Base-by-base conservation (phyloP, 495 filamentous ascomycete genomes). In the Astrocystis sublimbata region DNA sequence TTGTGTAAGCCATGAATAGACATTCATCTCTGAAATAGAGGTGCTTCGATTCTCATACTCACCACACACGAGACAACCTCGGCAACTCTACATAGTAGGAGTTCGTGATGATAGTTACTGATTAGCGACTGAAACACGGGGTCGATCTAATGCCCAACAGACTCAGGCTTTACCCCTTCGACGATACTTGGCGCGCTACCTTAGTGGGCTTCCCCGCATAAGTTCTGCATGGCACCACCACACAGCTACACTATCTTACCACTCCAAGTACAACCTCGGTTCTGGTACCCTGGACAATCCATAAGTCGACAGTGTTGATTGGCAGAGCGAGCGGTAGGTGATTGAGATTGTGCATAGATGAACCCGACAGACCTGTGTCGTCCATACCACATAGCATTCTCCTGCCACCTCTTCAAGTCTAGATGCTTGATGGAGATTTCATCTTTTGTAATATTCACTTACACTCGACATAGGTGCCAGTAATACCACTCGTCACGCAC, bases 131-230 rank as follows among this genome's bases (percentile, higher is more conserved):
- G 2, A 45, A 23, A n/a, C n/a, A n/a, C n/a, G n/a, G n/a, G n/a
- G n/a, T n/a, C n/a, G n/a, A n/a, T n/a, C n/a, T n/a, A n/a, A n/a
- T n/a, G n/a, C n/a, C n/a, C n/a, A n/a, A n/a, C n/a, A n/a, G 41
- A 45, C 4, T 23, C 10, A 26, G 3, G 4, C 46, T 8, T 28
- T 23, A 7, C 26, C 21, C 43, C 15, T 49, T 4, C 30, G 6
- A 23, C 21, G n/a, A n/a, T n/a, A n/a, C n/a, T n/a, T n/a, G n/a
- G 4, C 15, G 15, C 42, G 42, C 19, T 45, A 47, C 23, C 12
- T 47, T 47, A 15, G 24, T 24, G 46, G 13, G 5, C 42, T 41
- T 59, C 56, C 56, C 56, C 56, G 56, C 56, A 59, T 59, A n/a
- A n/a, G n/a, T n/a, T n/a, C n/a, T n/a, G n/a, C 30, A 7, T 35